Percentiles rank a stretch among this genome's conserved stretches.
Conservation (phyloP, 1,284 basidiomycete species). For the Mycena sp. region DNA sequence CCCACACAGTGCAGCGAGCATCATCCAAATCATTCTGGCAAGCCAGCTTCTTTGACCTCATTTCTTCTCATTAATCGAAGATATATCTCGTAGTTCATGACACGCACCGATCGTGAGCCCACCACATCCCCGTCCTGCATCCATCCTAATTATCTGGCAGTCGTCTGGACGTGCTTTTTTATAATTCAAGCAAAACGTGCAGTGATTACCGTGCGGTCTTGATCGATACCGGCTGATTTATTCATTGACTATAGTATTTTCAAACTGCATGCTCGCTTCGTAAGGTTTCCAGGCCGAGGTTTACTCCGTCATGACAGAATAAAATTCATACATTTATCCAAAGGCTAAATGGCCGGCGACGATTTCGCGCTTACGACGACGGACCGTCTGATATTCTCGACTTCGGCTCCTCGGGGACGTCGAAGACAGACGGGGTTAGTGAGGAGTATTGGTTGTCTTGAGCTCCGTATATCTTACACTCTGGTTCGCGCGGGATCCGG, state of each 20-base stretch:
- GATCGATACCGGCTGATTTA: neutral
- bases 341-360: neutral
- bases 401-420: too few species aligned
- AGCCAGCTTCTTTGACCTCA: neutral
- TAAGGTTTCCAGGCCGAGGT: neutral
- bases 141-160: neutral
- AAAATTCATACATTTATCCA: too few species aligned
- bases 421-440: too few species aligned
- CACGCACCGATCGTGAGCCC: slow-evolving; percentile 1
- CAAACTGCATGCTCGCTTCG: slow-evolving; percentile 3
- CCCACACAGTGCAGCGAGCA: neutral
- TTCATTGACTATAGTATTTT: neutral
- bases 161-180: neutral
- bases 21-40: slow-evolving; percentile 18
- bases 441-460: too few species aligned
- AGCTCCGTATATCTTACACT: too few species aligned
- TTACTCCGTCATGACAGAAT: neutral
- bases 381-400: too few species aligned
- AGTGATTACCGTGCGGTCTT: neutral
- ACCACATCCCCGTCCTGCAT: neutral
- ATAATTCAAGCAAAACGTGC: slow-evolving; percentile 11
- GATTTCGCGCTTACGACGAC: too few species aligned
- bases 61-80: neutral
- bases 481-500: too few species aligned
- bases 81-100: neutral